phyloP scores from a whole-genome alignment of 441 rosid genomes.

The Theobroma grandiflorum region DNA sequence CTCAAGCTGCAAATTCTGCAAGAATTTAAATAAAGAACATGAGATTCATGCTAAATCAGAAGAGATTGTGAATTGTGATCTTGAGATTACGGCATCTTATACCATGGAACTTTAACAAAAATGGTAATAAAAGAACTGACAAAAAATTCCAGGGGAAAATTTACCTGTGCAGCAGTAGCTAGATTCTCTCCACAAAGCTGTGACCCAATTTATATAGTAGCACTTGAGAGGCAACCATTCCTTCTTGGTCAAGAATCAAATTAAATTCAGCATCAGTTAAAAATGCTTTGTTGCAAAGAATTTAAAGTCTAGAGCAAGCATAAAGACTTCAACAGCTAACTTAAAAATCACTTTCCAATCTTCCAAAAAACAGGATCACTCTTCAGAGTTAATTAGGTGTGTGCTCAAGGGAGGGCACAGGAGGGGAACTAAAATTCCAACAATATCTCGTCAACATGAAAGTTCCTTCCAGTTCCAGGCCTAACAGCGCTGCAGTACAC shows the following conservation, averaged over 20 bases:
- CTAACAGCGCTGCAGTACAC: neutral
- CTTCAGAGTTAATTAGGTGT: too few species aligned
- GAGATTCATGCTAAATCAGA: neutral
- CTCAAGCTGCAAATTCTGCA: conserved; percentile 5
- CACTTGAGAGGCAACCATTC: conserved; percentile 8
- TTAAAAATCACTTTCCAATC: too few species aligned
- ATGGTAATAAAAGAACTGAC: neutral
- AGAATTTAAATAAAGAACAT: neutral
- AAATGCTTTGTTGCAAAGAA: too few species aligned
- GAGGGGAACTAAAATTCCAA: neutral
- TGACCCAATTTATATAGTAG: neutral
- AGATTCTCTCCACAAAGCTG: neutral
- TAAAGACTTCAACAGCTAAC: too few species aligned
- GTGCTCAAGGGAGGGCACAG: neutral
- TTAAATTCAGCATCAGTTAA: neutral
- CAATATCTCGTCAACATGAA: neutral
- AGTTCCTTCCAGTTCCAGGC: neutral
- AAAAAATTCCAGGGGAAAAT: neutral
- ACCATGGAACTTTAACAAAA: neutral
- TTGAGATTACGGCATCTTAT: neutral
- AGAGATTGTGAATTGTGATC: neutral
- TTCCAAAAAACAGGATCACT: too few species aligned
- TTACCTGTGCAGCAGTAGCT: neutral
- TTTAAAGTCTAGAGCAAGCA: too few species aligned
- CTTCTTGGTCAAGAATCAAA: conserved; percentile 8